Evolutionary conservation across 768 basidiomycete genomes (phyloP), one percentile per base, ranked within the genome.

Genomic region (Pleurotus eryngii): DNA sequence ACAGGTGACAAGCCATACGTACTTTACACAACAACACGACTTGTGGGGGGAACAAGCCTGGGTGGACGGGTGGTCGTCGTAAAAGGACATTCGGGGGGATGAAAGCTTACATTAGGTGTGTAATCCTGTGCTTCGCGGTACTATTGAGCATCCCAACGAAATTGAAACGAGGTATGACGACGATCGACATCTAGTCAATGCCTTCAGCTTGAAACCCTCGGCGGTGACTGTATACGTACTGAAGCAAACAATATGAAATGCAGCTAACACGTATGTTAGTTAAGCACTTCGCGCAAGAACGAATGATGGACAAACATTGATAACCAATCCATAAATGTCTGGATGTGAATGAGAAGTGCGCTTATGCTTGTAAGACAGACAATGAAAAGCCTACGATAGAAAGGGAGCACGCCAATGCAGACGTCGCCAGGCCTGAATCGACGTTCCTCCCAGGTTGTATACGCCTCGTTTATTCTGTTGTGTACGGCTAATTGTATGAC

Each of bases 281-380:
- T 4, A 35, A 35, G 30, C 30, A 35, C 30, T 35, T 11, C 30
- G 11, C 8, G 11, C 24, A 11, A 35, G 30, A 11, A 35, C 11
- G 30, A 9, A 11, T 35, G 11, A 35, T 35, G 30, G 11, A 15
- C 47, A 12, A 1, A 84, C 80, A 67, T 80, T 83, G 57, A 85
- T 78, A 17, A 86, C 77, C 20, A 88, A 66, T 14, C 87, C 86
- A 65, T 87, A 89, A 6, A 87, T 86, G 63, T 89, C 86, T 77
- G n/a, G 12, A 24, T 27, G 4, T 5, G 46, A 20, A 26, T 26
- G 18, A 12, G 8, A n/a, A 35, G 30, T 35, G 11, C 9, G 30
- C 30, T 35, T 35, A 11, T 35, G 30, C 9, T 35, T 35, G 8
- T 35, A 8, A 35, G 30, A 9, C 11, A 12, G 30, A 11, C 30